Evolutionary conservation across 129 eudicot genomes (phyloP).

Genomic region (Flaveria ramosissima): DNA sequence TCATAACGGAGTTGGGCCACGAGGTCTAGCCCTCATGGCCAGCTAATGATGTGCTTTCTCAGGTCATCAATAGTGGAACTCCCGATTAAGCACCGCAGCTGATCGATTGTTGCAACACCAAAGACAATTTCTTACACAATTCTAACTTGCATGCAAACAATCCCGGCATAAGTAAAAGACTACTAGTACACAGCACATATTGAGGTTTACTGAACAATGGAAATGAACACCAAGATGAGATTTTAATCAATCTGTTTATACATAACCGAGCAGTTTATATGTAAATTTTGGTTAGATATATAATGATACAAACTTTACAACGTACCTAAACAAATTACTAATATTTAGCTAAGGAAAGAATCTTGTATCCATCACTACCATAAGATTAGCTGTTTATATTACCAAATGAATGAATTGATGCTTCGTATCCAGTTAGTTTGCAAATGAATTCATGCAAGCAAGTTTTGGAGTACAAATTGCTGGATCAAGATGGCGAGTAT

Average conservation of each 20-base stretch:
- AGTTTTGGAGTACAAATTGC: conserved; percentile 54
- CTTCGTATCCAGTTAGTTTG: not conserved
- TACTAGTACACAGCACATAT: not conserved
- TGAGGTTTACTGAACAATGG: not conserved
- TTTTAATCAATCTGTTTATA: too few species aligned
- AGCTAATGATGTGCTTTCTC: too few species aligned
- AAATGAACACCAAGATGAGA: not conserved
- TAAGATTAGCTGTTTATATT: conserved; percentile 4
- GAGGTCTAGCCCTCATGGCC: too few species aligned
- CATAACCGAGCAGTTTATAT: too few species aligned
- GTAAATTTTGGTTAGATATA: too few species aligned
- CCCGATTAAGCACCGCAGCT: too few species aligned
- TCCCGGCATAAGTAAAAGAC: not conserved
- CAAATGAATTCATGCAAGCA: conserved; percentile 24
- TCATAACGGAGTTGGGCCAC: too few species aligned
- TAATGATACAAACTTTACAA: too few species aligned
- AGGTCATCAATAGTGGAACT: too few species aligned
- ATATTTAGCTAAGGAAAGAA: not conserved
- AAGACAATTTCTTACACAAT: too few species aligned
- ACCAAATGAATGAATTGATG: conserved; percentile 1
- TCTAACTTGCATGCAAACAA: too few species aligned
- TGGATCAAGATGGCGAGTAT: conserved; percentile 71
- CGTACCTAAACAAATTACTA: conserved; percentile 10
- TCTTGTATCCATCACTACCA: not conserved
- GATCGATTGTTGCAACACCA: too few species aligned